phyloP scores from a whole-genome alignment of 768 basidiomycete species.

The Clathrus columnatus region DNA sequence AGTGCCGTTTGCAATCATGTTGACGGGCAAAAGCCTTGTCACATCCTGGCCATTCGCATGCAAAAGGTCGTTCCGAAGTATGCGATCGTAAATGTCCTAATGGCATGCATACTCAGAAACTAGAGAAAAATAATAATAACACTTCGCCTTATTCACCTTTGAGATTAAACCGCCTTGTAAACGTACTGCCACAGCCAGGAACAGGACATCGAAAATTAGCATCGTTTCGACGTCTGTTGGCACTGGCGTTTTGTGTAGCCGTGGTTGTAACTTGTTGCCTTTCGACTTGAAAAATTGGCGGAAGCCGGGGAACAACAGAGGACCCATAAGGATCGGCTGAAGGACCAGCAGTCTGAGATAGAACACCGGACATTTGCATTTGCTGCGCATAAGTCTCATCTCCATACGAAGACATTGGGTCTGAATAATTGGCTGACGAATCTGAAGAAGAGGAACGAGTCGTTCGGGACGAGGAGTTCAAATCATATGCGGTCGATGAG shows the following conservation, averaged over 20 bases:
- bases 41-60: slow-evolving; percentile 90
- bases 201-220: slow-evolving; percentile 92
- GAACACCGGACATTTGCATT: slow-evolving; percentile 24
- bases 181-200: slow-evolving; percentile 93
- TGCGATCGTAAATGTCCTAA: slow-evolving; percentile 88
- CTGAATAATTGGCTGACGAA: slow-evolving; percentile 2
- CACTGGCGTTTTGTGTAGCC: slow-evolving; percentile 87
- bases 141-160: slow-evolving; percentile 59
- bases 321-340: slow-evolving; percentile 22
- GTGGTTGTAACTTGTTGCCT: slow-evolving; percentile 93
- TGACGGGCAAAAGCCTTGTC: slow-evolving; percentile 92
- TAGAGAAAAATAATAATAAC: not conserved
- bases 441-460: slow-evolving; percentile 6
- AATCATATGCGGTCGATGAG: not conserved
- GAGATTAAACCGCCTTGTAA: slow-evolving; percentile 86
- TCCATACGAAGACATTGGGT: slow-evolving; percentile 1
- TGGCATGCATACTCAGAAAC: slow-evolving; percentile 10
- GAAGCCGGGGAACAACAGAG: slow-evolving; percentile 43
- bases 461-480: slow-evolving; percentile 1
- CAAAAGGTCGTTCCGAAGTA: slow-evolving; percentile 90
- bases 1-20: slow-evolving; percentile 96
- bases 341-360: slow-evolving; percentile 29
- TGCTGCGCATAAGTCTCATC: slow-evolving; percentile 28
- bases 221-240: slow-evolving; percentile 81
- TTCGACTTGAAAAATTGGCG: slow-evolving; percentile 84